phyloP scores from a whole-genome alignment of 768 basidiomycete genomes.

The Suillus fuscotomentosus region DNA sequence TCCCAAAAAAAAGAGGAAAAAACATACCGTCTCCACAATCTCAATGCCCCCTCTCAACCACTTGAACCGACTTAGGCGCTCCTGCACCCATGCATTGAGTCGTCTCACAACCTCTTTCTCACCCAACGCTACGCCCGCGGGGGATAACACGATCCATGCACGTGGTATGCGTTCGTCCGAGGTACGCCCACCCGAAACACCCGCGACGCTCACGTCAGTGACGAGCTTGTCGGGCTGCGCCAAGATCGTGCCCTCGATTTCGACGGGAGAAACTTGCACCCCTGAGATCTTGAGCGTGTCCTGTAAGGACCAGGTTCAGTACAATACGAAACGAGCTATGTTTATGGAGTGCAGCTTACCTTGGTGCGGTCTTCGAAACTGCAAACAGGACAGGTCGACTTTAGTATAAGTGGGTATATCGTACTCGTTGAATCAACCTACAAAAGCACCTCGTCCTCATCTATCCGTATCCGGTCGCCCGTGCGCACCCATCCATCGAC shows the following conservation, averaged over 20 bases:
- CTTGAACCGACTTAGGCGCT: slow-evolving; percentile 65
- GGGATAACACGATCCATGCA: slow-evolving; percentile 69
- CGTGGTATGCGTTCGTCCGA: slow-evolving; percentile 67
- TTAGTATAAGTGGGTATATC: not conserved
- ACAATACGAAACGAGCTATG: slow-evolving; percentile 7
- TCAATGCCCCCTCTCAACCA: slow-evolving; percentile 69
- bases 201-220: slow-evolving; percentile 62
- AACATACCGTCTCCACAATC: slow-evolving; percentile 52
- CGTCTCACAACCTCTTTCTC: slow-evolving; percentile 36
- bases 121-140: slow-evolving; percentile 48
- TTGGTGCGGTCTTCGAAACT: slow-evolving; percentile 70
- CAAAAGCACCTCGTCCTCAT: slow-evolving; percentile 59
- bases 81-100: slow-evolving; percentile 55
- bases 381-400: not conserved
- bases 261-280: slow-evolving; percentile 67
- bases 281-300: slow-evolving; percentile 76
- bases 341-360: slow-evolving; percentile 29
- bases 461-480: slow-evolving; percentile 59
- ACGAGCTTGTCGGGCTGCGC: slow-evolving; percentile 58
- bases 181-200: slow-evolving; percentile 63
- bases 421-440: slow-evolving; percentile 27
- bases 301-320: slow-evolving; percentile 26
- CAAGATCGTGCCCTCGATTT: slow-evolving; percentile 63
- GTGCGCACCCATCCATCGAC: slow-evolving; percentile 65
- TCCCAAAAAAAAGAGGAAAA: not conserved